Evolutionary conservation across 2,329 filamentous ascomycete genomes (phyloP).

Genomic region (Beauveria sp.): DNA sequence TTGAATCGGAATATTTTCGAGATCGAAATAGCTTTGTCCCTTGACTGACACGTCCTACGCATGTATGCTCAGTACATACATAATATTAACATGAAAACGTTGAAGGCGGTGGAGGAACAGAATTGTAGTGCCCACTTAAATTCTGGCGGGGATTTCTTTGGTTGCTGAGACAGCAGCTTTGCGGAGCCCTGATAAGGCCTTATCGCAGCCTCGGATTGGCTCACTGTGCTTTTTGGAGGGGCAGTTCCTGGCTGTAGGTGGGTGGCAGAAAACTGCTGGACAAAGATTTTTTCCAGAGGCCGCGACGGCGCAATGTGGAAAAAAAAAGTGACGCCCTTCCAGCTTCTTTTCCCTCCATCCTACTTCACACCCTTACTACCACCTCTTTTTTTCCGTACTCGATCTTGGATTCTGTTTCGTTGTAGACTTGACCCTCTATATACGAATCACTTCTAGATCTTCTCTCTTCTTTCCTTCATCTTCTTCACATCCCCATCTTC

Average conservation of each 20-base stretch:
- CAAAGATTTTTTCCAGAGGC: constrained; percentile 8
- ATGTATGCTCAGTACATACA: too few relatives aligned
- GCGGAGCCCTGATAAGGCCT: neutral
- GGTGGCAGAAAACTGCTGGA: constrained; percentile 9
- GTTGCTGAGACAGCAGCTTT: constrained; percentile 13
- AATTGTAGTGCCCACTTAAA: neutral
- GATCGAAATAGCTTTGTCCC: neutral
- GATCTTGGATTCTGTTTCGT: neutral
- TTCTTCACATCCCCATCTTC: constrained; percentile 12
- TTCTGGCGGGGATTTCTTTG: neutral
- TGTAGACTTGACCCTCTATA: constrained; percentile 2
- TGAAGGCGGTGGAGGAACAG: constrained; percentile 1
- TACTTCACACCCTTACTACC: neutral
- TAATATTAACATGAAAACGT: neutral
- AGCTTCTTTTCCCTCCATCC: constrained; percentile 5
- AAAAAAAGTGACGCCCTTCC: constrained; percentile 9
- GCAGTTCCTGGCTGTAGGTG: neutral
- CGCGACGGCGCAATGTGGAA: neutral
- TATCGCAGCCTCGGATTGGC: constrained; percentile 9
- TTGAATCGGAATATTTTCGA: neutral
- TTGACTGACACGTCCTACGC: neutral
- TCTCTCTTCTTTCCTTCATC: neutral
- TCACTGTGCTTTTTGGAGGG: neutral
- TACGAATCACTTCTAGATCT: neutral
- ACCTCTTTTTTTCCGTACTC: neutral